phyloP scores from a whole-genome alignment of 139 green algal species.

The Asterochloris erici region DNA sequence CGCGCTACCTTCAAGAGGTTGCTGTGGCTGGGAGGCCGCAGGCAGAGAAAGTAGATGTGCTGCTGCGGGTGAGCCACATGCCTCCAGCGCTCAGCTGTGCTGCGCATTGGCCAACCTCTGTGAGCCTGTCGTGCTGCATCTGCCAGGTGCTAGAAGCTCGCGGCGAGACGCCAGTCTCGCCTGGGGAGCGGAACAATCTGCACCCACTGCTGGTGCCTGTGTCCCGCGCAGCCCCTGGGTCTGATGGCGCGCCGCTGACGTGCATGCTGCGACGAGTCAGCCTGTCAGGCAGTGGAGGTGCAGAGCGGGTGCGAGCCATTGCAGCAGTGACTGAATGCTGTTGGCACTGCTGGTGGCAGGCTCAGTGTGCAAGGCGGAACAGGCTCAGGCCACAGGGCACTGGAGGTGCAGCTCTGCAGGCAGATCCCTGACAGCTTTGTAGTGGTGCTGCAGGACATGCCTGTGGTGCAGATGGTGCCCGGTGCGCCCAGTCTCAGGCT shows the following conservation, averaged over 20 bases:
- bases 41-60: neutral
- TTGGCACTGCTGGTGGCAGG: too few relatives aligned
- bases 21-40: neutral
- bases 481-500: slow-evolving; percentile 39
- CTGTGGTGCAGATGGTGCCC: slow-evolving; percentile 5
- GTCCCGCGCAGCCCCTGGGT: neutral
- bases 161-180: slow-evolving; percentile 43
- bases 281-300: neutral
- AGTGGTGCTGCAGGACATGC: slow-evolving; percentile 20
- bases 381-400: neutral
- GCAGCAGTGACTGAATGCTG: neutral
- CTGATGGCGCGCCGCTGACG: neutral
- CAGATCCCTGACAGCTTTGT: neutral
- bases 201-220: slow-evolving; percentile 76
- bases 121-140: neutral
- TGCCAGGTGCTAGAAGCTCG: slow-evolving; percentile 60
- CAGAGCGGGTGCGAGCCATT: neutral
- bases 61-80: slow-evolving; percentile 12
- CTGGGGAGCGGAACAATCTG: slow-evolving; percentile 51
- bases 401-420: neutral
- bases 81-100: neutral
- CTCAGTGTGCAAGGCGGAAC: neutral
- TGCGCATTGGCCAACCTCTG: too few relatives aligned
- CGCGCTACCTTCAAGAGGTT: slow-evolving; percentile 16
- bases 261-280: slow-evolving; percentile 2